Evolutionary conservation across 305 asterid species (phyloP), one percentile per base, ranked within the genome.

Genomic region (Coffea humblotiana): DNA sequence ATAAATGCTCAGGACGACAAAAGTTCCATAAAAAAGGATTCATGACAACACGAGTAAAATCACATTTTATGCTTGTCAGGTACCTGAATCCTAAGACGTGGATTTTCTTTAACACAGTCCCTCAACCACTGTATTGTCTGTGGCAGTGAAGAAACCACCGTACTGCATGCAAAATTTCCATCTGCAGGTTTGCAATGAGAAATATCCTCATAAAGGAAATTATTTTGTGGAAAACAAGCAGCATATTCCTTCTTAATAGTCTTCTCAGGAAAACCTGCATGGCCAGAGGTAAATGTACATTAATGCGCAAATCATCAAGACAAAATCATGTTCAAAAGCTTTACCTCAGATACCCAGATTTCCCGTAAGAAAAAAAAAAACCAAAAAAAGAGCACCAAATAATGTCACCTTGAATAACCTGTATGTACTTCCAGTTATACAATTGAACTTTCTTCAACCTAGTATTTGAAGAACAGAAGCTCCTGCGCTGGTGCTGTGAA

Each of bases 111-210:
- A 54, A 80, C 94, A 32, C 87, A 90, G 72, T 87, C 86, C 82
- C 98, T 89, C 71, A 95, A 84, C 98, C 97, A 95, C 40, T 85
- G 84, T 84, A 95, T 90, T 43, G 98, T 81, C 91, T 86, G 86
- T 0, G 98, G 98, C 47, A 95, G 89, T 6, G 98, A 92, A 72
- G 98, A 89, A 79, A 91, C 89, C 78, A 91, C 98, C 16, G 88
- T 81, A 79, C 97, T 94, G 88, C 94, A 87, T 21, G 93, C 70
- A 75, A 84, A 88, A 72, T 78, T 79, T 75, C 91, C 92, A 48
- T 90, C 86, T 6, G 82, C 83, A 54, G 90, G 88, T 68, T 83
- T 78, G 79, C 96, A 84, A 72, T 75, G 72, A 45, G 90, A 83
- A 48, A 68, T 81, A 68, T 89, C 91, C 69, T 85, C 87, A 3